phyloP scores from a whole-genome alignment of 75 land plant species.

The Picea glauca region DNA sequence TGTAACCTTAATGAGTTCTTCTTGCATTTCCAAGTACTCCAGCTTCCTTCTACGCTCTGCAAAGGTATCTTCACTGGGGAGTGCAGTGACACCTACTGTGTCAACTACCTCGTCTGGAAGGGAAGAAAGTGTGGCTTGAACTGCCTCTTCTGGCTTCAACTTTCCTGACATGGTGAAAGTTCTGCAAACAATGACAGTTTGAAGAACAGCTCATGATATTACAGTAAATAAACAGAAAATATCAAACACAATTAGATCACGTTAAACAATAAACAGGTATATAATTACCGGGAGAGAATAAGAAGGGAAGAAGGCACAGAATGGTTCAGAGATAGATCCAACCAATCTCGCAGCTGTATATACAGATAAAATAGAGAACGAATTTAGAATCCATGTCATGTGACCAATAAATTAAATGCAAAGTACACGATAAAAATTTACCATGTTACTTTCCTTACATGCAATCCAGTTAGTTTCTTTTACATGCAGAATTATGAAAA shows the following conservation, averaged over 20 bases:
- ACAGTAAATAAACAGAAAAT: not conserved
- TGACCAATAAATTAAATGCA: too few relatives aligned
- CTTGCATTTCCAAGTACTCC: conserved; percentile 81
- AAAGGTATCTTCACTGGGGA: conserved; percentile 81
- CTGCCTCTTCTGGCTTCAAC: conserved; percentile 83
- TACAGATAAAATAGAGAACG: too few relatives aligned
- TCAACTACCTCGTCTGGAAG: conserved; percentile 94
- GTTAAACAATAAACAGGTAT: not conserved
- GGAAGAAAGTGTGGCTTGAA: conserved; percentile 86
- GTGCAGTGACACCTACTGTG: conserved; percentile 63
- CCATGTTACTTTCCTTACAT: too few relatives aligned
- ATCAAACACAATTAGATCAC: not conserved
- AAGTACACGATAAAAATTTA: too few relatives aligned
- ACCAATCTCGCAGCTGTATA: too few relatives aligned
- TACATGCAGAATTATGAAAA: too few relatives aligned
- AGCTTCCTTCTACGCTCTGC: conserved; percentile 82
- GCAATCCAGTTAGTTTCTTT: too few relatives aligned
- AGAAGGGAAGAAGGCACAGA: too few relatives aligned
- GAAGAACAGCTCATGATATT: not conserved
- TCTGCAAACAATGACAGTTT: conserved; percentile 32
- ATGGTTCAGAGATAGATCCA: too few relatives aligned
- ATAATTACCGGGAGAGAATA: conserved; percentile 83
- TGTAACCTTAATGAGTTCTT: conserved; percentile 81
- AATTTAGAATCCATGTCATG: too few relatives aligned
- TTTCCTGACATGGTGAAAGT: conserved; percentile 85